Base-by-base conservation (phyloP, 2,329 filamentous ascomycete species). In the Trichophyton benhamiae region DNA sequence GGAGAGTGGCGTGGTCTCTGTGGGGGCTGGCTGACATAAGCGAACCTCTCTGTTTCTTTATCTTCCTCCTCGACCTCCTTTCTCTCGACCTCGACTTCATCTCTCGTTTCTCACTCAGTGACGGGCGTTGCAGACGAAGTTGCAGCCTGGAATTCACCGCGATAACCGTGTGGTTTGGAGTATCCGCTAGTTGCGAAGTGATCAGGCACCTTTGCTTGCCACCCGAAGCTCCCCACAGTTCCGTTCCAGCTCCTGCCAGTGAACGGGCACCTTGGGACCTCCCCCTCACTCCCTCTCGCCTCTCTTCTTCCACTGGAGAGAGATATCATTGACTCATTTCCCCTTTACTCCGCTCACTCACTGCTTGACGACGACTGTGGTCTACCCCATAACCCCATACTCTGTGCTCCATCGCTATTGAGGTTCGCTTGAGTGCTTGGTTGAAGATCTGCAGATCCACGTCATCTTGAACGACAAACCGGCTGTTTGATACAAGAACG, bases 371-470 rank as follows among this genome's bases (percentile, higher is more conserved):
- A 22, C 46, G 20, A 52, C 46, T 30, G 8, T 52, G 25, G 11
- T 57, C 9, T 57, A 41, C 22, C 36, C 6, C 53, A 38, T 22
- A 41, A 20, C 27, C 41, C 53, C 52, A 15, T 57, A 57, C 27
- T 30, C 6, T 30, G 27, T 30, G 6, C 27, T 30, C 38, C 8
- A 38, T 57, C 53, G 20, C 53, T n/a, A 55, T 22, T 55, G 52
- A 17, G 15, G 33, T 36, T 27, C 25, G 33, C 52, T 55, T 22
- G 27, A 30, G 52, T 38, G 52, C 30, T 27, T 55, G 52, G 33
- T 55, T 36, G 25, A 55, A 20, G 52, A 55, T 55, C 52, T 55
- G 52, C 52, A 36, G 52, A 55, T 55, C 52, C 52, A 55, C 52
- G 52, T 55, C 52, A 55, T 55, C 46, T 9, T 52, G n/a, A 55